Percentiles rank a stretch among this genome's conserved stretches.
Conservation (phyloP, 2,329 filamentous ascomycete species). For the Sclerotinia minor region DNA sequence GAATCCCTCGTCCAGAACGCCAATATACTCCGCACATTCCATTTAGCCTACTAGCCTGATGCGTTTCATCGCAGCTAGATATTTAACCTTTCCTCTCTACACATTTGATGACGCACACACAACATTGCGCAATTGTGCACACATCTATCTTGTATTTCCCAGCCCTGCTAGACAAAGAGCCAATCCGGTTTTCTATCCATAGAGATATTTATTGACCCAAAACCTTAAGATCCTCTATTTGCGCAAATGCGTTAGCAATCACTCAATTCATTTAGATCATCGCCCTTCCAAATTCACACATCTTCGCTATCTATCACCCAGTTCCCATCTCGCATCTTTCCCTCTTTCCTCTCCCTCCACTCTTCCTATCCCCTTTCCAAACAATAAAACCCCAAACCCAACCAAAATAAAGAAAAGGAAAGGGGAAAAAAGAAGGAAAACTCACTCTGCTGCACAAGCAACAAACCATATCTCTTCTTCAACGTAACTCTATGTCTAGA, state of each 20-base stretch:
- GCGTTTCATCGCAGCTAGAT: background rate
- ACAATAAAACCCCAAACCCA: too few species aligned
- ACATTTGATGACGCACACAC: background rate
- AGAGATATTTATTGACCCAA: conserved; percentile 44
- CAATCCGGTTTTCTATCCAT: background rate
- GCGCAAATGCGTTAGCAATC: conserved; percentile 27
- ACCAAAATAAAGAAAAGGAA: background rate
- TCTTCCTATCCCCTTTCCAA: too few species aligned
- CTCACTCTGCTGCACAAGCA: conserved; percentile 76
- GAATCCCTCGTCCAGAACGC: conserved; percentile 21
- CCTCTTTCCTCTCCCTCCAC: background rate
- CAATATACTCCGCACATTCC: conserved; percentile 24
- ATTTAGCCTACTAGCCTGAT: background rate
- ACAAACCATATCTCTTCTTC: conserved; percentile 87
- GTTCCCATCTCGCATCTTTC: background rate
- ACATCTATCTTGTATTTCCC: background rate
- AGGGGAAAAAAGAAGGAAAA: conserved; percentile 24
- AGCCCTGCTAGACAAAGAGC: background rate
- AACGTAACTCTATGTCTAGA: conserved; percentile 92
- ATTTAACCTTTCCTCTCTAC: background rate
- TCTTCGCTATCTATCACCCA: conserved; percentile 12
- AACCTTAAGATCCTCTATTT: conserved; percentile 47
- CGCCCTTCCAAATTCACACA: background rate
- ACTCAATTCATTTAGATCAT: background rate
- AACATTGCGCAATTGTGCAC: background rate